phyloP scores from a whole-genome alignment of 2,329 filamentous ascomycete genomes.

The Didymella exigua region DNA sequence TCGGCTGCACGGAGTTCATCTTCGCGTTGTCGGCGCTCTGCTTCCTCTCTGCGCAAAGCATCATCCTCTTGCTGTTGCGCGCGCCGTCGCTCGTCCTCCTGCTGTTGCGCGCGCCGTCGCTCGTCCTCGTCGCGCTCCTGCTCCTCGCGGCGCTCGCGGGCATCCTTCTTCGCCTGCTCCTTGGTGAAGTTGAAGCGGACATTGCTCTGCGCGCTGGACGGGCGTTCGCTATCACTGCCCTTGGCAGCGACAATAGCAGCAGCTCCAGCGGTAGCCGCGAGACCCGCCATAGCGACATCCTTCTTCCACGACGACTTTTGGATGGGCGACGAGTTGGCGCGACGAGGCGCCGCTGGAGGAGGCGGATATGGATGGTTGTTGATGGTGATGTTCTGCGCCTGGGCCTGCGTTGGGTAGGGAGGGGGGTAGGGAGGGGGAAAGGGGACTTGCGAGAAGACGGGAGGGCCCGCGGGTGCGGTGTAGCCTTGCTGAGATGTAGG shows the following conservation, averaged over 20 bases:
- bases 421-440: too few relatives aligned
- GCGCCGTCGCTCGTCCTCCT: constrained; percentile 33
- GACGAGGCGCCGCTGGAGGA: constrained; percentile 39
- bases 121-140: constrained; percentile 33
- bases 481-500: constrained; percentile 48
- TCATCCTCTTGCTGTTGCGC: constrained; percentile 31
- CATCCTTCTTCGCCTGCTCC: constrained; percentile 60
- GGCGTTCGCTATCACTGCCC: constrained; percentile 26
- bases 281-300: constrained; percentile 53
- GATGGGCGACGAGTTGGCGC: constrained; percentile 56
- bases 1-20: constrained; percentile 21
- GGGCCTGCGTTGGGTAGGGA: constrained; percentile 27
- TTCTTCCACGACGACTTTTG: constrained; percentile 47
- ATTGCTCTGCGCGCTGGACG: constrained; percentile 47
- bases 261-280: constrained; percentile 52
- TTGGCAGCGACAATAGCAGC: constrained; percentile 46
- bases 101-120: constrained; percentile 30
- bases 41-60: constrained; percentile 23
- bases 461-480: constrained; percentile 48
- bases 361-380: constrained; percentile 23
- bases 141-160: constrained; percentile 42
- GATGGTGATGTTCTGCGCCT: constrained; percentile 29
- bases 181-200: constrained; percentile 65
- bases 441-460: constrained; percentile 46
- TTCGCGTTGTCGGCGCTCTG: constrained; percentile 22